phyloP scores from a whole-genome alignment of 768 basidiomycete genomes.

The Pleurotus tuber-regium region DNA sequence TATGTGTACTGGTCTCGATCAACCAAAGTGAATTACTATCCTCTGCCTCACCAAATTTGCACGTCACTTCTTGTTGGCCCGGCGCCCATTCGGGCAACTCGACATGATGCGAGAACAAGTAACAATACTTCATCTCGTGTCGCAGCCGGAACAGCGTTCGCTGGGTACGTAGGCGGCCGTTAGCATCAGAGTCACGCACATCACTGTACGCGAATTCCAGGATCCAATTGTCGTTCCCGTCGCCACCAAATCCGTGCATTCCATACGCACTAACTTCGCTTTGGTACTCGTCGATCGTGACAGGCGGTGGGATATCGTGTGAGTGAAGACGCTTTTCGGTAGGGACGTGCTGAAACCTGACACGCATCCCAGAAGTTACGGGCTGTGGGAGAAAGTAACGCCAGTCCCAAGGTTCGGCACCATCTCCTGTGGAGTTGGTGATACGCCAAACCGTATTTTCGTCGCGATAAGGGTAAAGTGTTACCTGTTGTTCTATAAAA shows the following conservation, averaged over 20 bases:
- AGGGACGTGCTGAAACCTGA: constrained; percentile 77
- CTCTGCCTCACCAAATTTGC: constrained; percentile 87
- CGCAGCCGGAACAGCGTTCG: constrained; percentile 79
- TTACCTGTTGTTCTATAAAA: constrained; percentile 91
- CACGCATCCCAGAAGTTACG: constrained; percentile 60
- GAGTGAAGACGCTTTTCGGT: constrained; percentile 91
- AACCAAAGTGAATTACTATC: background rate
- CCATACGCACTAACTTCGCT: constrained; percentile 97
- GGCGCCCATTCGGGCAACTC: constrained; percentile 97
- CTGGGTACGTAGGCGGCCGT: constrained; percentile 74
- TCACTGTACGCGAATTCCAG: constrained; percentile 79
- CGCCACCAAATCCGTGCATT: constrained; percentile 78
- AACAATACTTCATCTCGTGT: constrained; percentile 90
- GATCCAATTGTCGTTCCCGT: constrained; percentile 91
- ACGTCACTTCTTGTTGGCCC: constrained; percentile 99
- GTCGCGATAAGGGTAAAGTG: constrained; percentile 98
- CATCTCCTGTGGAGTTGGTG: constrained; percentile 64
- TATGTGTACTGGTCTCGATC: background rate
- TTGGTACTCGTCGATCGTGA: constrained; percentile 98
- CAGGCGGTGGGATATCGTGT: constrained; percentile 90
- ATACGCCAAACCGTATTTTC: constrained; percentile 91
- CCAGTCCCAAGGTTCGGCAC: constrained; percentile 40
- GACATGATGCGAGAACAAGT: constrained; percentile 96
- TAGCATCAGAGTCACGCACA: constrained; percentile 61
- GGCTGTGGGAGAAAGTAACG: constrained; percentile 51